Conservation (phyloP, 2,329 filamentous ascomycete species). For the Claviceps fusiformis region DNA sequence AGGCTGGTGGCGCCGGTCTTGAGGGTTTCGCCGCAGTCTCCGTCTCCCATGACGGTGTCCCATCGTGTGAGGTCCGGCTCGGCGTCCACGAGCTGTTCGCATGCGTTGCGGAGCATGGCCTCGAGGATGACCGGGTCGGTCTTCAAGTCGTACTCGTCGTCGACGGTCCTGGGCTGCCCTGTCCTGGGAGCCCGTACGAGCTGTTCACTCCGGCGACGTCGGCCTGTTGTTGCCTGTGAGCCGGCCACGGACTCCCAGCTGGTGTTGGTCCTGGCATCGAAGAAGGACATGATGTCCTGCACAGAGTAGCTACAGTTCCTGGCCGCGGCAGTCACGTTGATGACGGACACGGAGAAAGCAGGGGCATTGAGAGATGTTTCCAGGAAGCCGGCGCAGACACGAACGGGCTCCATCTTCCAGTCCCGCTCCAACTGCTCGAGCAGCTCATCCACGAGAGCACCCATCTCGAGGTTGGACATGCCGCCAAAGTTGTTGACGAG, state of each 20-base stretch:
- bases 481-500: conserved; percentile 48
- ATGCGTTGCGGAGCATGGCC: conserved; percentile 41
- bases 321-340: conserved; percentile 41
- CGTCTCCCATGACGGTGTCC: conserved; percentile 51
- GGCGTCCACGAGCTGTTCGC: conserved; percentile 36
- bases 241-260: conserved; percentile 39
- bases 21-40: conserved; percentile 51
- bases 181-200: conserved; percentile 23
- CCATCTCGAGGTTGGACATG: conserved; percentile 43
- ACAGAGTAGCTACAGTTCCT: conserved; percentile 30
- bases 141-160: conserved; percentile 27
- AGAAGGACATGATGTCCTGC: conserved; percentile 44
- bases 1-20: conserved; percentile 37
- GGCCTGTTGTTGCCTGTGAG: conserved; percentile 21
- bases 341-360: conserved; percentile 54
- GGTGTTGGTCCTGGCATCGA: conserved; percentile 50
- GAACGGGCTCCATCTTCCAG: conserved; percentile 36
- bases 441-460: conserved; percentile 39
- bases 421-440: conserved; percentile 32
- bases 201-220: conserved; percentile 27
- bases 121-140: conserved; percentile 40
- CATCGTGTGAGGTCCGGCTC: conserved; percentile 50
- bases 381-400: conserved; percentile 48
- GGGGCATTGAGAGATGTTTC: conserved; percentile 62
- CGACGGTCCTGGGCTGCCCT: conserved; percentile 19